Evolutionary conservation across 345 rosid genomes (phyloP).

Genomic region (Linum tenue): DNA sequence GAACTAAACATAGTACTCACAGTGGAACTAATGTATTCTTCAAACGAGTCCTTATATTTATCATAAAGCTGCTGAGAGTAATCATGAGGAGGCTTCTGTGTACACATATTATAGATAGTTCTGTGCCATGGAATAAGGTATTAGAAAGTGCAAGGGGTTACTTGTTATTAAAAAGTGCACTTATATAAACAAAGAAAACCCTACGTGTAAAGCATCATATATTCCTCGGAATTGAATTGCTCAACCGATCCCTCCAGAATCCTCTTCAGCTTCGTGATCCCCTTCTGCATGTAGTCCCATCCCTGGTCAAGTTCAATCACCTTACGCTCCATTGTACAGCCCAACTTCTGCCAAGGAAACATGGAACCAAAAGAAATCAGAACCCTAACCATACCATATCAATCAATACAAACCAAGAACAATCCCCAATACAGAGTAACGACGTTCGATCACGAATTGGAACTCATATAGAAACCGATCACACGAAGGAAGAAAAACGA

Average conservation of each 20-base stretch:
- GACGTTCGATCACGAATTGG: background rate
- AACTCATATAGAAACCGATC: background rate
- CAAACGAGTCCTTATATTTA: constrained; percentile 61
- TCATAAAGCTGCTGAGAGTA: constrained; percentile 84
- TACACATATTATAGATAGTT: constrained; percentile 73
- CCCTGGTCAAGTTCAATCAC: constrained; percentile 63
- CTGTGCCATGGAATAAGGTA: constrained; percentile 23
- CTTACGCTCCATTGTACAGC: constrained; percentile 46
- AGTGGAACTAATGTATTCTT: constrained; percentile 50
- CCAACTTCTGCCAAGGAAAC: constrained; percentile 1
- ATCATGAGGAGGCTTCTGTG: constrained; percentile 76
- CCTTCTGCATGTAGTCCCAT: constrained; percentile 73
- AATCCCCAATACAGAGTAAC: background rate
- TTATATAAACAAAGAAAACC: background rate
- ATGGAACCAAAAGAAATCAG: background rate
- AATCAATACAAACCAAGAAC: background rate
- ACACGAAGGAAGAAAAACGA: background rate
- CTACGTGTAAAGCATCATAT: constrained; percentile 82
- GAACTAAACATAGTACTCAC: constrained; percentile 33
- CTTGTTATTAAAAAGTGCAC: background rate
- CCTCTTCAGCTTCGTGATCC: constrained; percentile 63
- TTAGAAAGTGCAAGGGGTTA: background rate
- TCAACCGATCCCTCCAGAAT: constrained; percentile 62
- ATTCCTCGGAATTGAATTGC: constrained; percentile 58
- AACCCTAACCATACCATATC: background rate